These are phyloP conservation scores for Hyparrhenia diplandra DNA, from an alignment of 176 grass and related monocot genomes.

Conservation along the genomic window DNA sequence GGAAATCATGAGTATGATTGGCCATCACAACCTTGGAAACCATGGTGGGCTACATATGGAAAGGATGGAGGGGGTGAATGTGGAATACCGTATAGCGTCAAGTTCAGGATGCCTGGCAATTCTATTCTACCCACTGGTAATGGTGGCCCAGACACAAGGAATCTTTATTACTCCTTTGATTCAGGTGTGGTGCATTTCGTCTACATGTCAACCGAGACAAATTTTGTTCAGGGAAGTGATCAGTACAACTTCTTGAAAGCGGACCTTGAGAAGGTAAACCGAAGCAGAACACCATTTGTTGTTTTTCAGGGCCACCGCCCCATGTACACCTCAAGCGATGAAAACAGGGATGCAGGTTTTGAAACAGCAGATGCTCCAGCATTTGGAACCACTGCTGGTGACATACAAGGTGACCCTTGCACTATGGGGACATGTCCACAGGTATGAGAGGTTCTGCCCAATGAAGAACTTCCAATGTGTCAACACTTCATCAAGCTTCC, in stretches of 20 bases:
- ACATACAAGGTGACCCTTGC: slow-evolving; percentile 87
- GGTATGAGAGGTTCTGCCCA: slow-evolving; percentile 93
- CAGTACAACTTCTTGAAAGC: slow-evolving; percentile 84
- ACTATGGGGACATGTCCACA: slow-evolving; percentile 93
- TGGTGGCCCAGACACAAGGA: slow-evolving; percentile 69
- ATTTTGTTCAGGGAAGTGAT: slow-evolving; percentile 68
- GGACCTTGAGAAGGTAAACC: slow-evolving; percentile 79
- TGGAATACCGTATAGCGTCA: slow-evolving; percentile 89
- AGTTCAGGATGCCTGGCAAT: slow-evolving; percentile 93
- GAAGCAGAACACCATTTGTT: slow-evolving; percentile 76
- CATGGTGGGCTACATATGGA: slow-evolving; percentile 68
- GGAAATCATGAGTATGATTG: slow-evolving; percentile 99
- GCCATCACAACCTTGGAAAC: slow-evolving; percentile 89
- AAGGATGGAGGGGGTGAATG: slow-evolving; percentile 92
- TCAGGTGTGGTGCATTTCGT: slow-evolving; percentile 89
- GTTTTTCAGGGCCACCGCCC: slow-evolving; percentile 94
- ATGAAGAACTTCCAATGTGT: slow-evolving; percentile 70
- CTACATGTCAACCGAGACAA: slow-evolving; percentile 89
- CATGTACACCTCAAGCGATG: slow-evolving; percentile 85
- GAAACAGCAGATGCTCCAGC: slow-evolving; percentile 68
- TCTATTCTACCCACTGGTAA: slow-evolving; percentile 71
- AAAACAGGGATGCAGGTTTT: slow-evolving; percentile 50
- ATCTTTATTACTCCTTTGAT: slow-evolving; percentile 89
- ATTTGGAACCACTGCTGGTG: slow-evolving; percentile 73
- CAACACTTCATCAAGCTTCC: slow-evolving; percentile 61